Base-by-base conservation (phyloP, 148 eudicot species). In the Vaccinium macrocarpon region DNA sequence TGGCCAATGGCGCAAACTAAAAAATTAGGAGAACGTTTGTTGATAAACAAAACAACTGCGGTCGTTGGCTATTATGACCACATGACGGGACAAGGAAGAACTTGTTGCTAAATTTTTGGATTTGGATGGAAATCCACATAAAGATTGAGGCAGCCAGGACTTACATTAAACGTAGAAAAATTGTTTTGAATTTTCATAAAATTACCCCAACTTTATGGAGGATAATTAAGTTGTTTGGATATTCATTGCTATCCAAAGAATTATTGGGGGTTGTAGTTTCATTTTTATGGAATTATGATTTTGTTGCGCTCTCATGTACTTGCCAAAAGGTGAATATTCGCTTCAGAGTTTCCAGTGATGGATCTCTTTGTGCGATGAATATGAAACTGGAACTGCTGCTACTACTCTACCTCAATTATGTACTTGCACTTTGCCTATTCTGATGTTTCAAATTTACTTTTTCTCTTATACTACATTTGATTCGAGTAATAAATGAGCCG, bases 41-140 rank as follows among this genome's bases (percentile, higher is more conserved):
- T 32, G 35, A 32, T 32, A 32, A 1, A 32, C 35, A 32, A 32
- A 1, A 32, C 35, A 32, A 32, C 90, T 71, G 90, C 84, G 10
- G 48, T 86, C 3, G 84, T 88, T 0, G 90, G 86, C 72, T 88
- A 88, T 46, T 86, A 84, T n/a, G 90, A 88, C 81, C 90, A 88
- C 53, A 78, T 61, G 62, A 57, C 80, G 1, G 90, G 90, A 6
- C 35, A 88, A 88, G 82, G 87, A 84, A 23, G 88, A 84, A 42
- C 90, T 87, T 2, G 83, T 84, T 27, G 88, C 88, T 8, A 84
- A 72, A 51, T 87, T 87, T 51, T 84, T 87, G 51, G 64, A 83
- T 12, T 7, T 38, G 7, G 86, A 86, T 71, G 73, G 46, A 68
- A 57, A 70, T 81, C 38, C 84, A 4, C 84, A 59, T 7, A 81